Conservation (phyloP, 768 basidiomycete genomes). For the Lentinula raphanica region DNA sequence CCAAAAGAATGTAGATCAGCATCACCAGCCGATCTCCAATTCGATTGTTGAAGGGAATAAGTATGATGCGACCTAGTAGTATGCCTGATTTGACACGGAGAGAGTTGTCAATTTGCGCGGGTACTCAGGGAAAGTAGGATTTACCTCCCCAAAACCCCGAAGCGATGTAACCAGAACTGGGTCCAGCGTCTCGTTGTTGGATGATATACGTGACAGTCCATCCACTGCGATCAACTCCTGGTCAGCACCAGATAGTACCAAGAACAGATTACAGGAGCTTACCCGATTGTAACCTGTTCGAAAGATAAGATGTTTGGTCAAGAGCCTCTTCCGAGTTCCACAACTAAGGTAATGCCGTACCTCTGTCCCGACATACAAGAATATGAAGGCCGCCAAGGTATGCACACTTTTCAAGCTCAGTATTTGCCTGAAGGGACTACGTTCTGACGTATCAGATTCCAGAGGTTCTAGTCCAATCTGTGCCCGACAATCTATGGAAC, state of each 20-base stretch:
- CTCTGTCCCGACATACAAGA: constrained; percentile 40
- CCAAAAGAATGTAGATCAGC: constrained; percentile 45
- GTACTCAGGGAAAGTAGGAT: not conserved
- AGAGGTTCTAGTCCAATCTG: constrained; percentile 1
- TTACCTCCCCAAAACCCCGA: constrained; percentile 54
- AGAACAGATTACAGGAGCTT: not conserved
- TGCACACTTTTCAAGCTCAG: constrained; percentile 29
- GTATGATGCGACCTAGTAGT: constrained; percentile 47
- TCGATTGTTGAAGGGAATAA: constrained; percentile 54
- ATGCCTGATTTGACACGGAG: constrained; percentile 36
- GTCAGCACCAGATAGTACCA: not conserved
- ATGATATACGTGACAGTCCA: constrained; percentile 68
- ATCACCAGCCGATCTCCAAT: constrained; percentile 52
- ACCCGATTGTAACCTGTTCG: constrained; percentile 7
- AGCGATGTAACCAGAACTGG: constrained; percentile 51
- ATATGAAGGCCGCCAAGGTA: constrained; percentile 29
- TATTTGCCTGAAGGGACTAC: constrained; percentile 24
- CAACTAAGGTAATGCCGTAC: constrained; percentile 15
- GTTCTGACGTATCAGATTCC: not conserved
- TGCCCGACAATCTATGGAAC: constrained; percentile 2
- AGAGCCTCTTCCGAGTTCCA: too few relatives aligned
- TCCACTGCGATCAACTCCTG: constrained; percentile 27
- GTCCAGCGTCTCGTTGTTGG: constrained; percentile 37
- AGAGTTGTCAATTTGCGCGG: too few relatives aligned
- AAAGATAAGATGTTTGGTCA: not conserved